These are phyloP conservation scores for Mortierella claussenii DNA, from an alignment of 192 early-diverging fungal species.

Conservation along the genomic window DNA sequence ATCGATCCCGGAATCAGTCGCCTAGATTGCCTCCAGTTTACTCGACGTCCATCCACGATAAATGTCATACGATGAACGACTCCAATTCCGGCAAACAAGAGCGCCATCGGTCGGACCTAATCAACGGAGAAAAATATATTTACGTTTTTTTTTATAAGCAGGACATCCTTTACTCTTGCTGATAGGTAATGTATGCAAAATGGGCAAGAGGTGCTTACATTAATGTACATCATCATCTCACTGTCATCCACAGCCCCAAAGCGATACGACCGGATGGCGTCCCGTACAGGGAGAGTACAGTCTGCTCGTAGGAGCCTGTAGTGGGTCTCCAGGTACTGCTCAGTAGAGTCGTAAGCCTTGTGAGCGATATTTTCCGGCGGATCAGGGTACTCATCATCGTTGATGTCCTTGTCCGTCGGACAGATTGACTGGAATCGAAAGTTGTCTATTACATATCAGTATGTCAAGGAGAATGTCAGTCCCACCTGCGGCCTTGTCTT, in stretches of 20 bases:
- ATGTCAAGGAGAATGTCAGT: no score
- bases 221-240: slow-evolving; percentile 33
- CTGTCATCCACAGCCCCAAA: slow-evolving; percentile 23
- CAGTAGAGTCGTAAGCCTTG: slow-evolving; percentile 53
- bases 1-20: slow-evolving; percentile 64
- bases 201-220: slow-evolving; percentile 16
- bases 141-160: not conserved
- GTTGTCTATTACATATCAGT: slow-evolving; percentile 20
- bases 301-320: slow-evolving; percentile 65
- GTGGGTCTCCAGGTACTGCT: slow-evolving; percentile 64
- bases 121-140: not conserved
- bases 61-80: slow-evolving; percentile 62
- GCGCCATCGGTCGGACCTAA: slow-evolving; percentile 56
- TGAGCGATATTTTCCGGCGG: slow-evolving; percentile 59
- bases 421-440: slow-evolving; percentile 32
- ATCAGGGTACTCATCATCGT: slow-evolving; percentile 42
- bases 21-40: slow-evolving; percentile 62
- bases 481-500: no score
- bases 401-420: slow-evolving; percentile 24
- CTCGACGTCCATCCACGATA: slow-evolving; percentile 51
- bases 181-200: no score
- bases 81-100: slow-evolving; percentile 55
- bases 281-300: slow-evolving; percentile 59
- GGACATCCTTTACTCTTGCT: not conserved
- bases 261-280: slow-evolving; percentile 53